Percentiles rank a stretch among this genome's conserved stretches.
These are phyloP conservation scores for Paramecium sexaurelia DNA, from an alignment of 73 alveolate genomes.

Conservation along the genomic window DNA sequence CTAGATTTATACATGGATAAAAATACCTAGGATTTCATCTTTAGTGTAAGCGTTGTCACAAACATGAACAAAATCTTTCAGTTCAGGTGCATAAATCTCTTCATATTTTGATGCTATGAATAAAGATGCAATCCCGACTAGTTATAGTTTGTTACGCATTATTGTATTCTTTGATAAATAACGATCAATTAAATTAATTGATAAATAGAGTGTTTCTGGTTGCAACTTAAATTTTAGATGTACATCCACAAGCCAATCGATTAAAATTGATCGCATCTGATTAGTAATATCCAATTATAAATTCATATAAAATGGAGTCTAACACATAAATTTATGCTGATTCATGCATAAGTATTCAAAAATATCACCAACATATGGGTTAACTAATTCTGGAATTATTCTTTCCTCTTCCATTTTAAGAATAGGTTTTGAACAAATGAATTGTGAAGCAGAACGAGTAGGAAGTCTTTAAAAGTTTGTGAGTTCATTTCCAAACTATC, in stretches of 20 bases:
- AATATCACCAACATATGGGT: constrained; percentile 27
- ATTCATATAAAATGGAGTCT: constrained; percentile 44
- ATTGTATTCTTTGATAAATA: constrained; percentile 77
- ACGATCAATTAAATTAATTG: constrained; percentile 81
- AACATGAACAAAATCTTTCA: constrained; percentile 93
- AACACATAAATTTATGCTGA: constrained; percentile 17
- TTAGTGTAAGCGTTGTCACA: constrained; percentile 97
- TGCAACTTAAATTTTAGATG: constrained; percentile 82
- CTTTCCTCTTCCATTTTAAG: constrained; percentile 29
- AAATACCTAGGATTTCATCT: constrained; percentile 76
- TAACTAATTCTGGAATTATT: not conserved
- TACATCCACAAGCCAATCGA: constrained; percentile 89
- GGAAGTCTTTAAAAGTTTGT: not conserved
- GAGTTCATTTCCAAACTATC: constrained; percentile 40
- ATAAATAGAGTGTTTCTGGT: constrained; percentile 81
- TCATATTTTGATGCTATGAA: constrained; percentile 74
- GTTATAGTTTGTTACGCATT: constrained; percentile 33
- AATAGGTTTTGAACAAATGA: not conserved
- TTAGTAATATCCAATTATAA: constrained; percentile 74
- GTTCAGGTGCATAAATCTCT: constrained; percentile 76
- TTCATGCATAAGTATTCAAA: not conserved
- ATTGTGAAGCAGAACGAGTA: constrained; percentile 27
- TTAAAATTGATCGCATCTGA: constrained; percentile 78
- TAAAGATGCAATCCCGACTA: constrained; percentile 67
- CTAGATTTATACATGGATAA: constrained; percentile 41